Evolutionary conservation across 2,329 filamentous ascomycete genomes (phyloP), one percentile per base, ranked within the genome.

Genomic region (Cercospora sesami): DNA sequence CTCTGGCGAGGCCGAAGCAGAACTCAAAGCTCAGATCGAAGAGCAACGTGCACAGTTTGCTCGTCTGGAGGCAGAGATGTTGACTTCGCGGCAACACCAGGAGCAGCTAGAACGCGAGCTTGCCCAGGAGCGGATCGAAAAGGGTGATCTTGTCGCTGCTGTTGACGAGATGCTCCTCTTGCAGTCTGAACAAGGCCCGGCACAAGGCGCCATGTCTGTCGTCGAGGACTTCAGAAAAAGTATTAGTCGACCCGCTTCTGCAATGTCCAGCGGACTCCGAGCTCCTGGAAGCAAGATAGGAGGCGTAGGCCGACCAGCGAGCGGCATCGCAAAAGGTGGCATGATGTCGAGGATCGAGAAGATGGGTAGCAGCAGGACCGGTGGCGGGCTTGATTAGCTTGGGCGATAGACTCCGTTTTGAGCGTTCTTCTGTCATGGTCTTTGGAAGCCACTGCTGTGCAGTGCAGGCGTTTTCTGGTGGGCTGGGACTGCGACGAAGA

Each of bases 91-190:
- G 77, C 81, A 84, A 4, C 91, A 95, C 75, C 82, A 84, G 4
- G 91, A 94, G 73, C 92, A 93, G 71, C 83, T 94, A 28, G 82
- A 90, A 36, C 79, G 82, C 18, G 85, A 91, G 73, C 84, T 95
- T 7, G 89, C 93, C 77, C 83, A 86, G 68, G 92, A 95, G 80
- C 86, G 92, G 6, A 86, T 93, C 21, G 92, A 95, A 81, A 94
- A 95, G 83, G 90, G 91, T 63, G 92, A 94, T 80, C 83, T 95
- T 45, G 92, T 95, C 39, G 87, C 89, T 65, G 86, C 93, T 5
- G 92, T 92, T 0, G 92, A 95, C 78, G 92, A 95, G 81, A 91
- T 95, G 89, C 90, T 95, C 80, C 83, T 84, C 62, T 88, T 94
- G 80, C 84, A 85, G 69, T 78, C 80, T 26, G 80, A 82, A 67